Conservation (phyloP, 176 grass and related monocot genomes). For the Pontederia paniculata region DNA sequence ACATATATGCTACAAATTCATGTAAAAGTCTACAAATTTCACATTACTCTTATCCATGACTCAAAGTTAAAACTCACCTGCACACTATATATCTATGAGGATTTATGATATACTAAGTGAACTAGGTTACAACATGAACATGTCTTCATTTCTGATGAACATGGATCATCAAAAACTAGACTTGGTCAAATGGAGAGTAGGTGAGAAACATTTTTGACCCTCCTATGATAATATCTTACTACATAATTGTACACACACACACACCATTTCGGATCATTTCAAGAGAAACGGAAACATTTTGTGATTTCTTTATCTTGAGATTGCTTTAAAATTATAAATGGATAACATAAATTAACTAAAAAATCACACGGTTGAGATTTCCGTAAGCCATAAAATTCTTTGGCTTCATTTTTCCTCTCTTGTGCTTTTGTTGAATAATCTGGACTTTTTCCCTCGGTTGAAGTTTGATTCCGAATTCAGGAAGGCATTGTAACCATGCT, state of each 20-base stretch:
- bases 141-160: neutral
- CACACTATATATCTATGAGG: slow-evolving; percentile 8
- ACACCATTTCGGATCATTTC: too few relatives aligned
- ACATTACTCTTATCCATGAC: slow-evolving; percentile 18
- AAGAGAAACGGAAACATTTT: too few relatives aligned
- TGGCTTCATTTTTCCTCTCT: slow-evolving; percentile 20
- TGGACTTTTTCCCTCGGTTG: slow-evolving; percentile 27
- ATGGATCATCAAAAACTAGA: too few relatives aligned
- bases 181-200: too few relatives aligned
- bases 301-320: too few relatives aligned
- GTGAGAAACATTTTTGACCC: too few relatives aligned
- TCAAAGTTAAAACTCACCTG: slow-evolving; percentile 22
- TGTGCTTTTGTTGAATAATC: slow-evolving; percentile 35
- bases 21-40: neutral
- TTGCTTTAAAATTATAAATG: neutral
- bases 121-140: neutral
- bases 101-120: neutral
- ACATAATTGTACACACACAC: too few relatives aligned
- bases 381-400: slow-evolving; percentile 80
- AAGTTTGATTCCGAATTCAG: slow-evolving; percentile 61
- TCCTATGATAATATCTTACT: too few relatives aligned
- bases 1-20: too few relatives aligned
- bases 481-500: slow-evolving; percentile 80
- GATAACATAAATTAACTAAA: slow-evolving; percentile 1
- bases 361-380: neutral